Conservation (phyloP, 805 yeast genomes). For the Yarrowia sp. region DNA sequence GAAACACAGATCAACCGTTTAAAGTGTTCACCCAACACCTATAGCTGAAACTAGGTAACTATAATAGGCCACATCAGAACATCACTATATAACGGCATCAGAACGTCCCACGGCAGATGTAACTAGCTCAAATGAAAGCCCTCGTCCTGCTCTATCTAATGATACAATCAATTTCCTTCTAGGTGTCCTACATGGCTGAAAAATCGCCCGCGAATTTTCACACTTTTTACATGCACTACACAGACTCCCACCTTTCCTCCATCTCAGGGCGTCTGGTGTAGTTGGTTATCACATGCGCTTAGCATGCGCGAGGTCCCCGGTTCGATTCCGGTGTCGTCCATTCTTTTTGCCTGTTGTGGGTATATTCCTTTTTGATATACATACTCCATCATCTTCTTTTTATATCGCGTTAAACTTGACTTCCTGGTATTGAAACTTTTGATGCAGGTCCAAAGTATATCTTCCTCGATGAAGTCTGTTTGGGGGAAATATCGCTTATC, state of each 20-base stretch:
- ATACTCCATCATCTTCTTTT: background rate
- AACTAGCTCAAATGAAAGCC: too few relatives aligned
- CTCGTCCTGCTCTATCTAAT: too few relatives aligned
- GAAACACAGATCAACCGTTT: too few relatives aligned
- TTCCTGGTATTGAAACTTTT: background rate
- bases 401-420: background rate
- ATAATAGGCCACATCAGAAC: too few relatives aligned
- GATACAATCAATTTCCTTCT: background rate
- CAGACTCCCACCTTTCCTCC: background rate
- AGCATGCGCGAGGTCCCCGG: conserved; percentile 34
- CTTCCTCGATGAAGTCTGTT: background rate
- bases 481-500: background rate
- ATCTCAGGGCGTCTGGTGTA: conserved; percentile 15
- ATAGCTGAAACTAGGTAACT: too few relatives aligned
- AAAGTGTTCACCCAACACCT: too few relatives aligned
- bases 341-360: background rate
- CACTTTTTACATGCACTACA: background rate
- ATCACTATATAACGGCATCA: too few relatives aligned
- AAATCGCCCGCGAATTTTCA: background rate
- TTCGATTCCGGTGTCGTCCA: conserved; percentile 32
- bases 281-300: conserved; percentile 32
- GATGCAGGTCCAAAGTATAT: conserved; percentile 8
- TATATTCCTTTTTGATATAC: background rate
- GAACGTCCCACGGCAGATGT: too few relatives aligned
- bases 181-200: background rate